Conservation (phyloP, 2,329 filamentous ascomycete genomes). For the Aureobasidium sp. region DNA sequence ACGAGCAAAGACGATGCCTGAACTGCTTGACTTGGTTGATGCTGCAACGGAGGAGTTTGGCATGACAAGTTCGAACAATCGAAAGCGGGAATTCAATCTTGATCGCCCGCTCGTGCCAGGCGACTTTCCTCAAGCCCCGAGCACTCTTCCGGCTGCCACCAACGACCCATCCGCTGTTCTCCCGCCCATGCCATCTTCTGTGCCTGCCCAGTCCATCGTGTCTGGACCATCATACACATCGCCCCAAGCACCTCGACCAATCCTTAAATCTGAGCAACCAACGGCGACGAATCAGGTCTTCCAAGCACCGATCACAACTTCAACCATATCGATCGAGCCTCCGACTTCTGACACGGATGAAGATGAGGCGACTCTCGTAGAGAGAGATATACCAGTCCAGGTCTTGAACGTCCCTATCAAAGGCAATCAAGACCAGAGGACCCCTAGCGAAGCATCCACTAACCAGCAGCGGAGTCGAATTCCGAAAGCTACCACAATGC, state of each 20-base stretch:
- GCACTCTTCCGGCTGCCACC: not conserved
- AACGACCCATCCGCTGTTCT: not conserved
- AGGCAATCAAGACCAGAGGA: not conserved
- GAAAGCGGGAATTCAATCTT: not conserved
- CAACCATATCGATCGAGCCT: not conserved
- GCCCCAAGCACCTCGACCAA: not conserved
- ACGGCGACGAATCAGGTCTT: not conserved
- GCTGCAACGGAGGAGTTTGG: slow-evolving; percentile 32
- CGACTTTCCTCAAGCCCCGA: not conserved
- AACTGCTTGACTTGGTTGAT: slow-evolving; percentile 32
- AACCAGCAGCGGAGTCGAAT: not conserved
- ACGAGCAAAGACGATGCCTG: slow-evolving; percentile 27
- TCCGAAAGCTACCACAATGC: not conserved
- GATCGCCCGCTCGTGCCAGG: not conserved
- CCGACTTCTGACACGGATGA: not conserved
- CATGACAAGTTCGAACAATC: slow-evolving; percentile 13
- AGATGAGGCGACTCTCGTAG: slow-evolving; percentile 5
- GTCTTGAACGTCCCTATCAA: not conserved
- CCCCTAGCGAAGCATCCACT: not conserved
- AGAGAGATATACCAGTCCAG: not conserved
- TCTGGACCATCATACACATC: not conserved
- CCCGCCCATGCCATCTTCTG: not conserved
- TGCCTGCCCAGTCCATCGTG: not conserved
- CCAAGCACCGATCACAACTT: not conserved
- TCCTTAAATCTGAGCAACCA: not conserved